Evolutionary conservation across 1,284 basidiomycete species (phyloP).

Genomic region (Vanrija pseudolonga): DNA sequence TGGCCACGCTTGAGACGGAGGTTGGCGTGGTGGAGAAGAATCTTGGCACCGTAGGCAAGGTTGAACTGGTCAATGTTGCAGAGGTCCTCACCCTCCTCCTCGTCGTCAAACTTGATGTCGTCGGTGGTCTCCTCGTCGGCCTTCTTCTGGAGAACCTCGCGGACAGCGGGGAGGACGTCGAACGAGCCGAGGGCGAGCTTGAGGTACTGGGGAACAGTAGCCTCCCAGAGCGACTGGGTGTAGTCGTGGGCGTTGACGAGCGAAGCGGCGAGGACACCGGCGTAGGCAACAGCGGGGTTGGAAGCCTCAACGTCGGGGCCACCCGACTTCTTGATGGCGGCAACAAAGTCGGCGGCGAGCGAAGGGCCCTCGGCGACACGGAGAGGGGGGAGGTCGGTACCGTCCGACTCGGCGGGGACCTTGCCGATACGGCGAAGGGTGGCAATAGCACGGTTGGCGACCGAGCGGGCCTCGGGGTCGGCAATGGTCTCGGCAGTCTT

Average conservation of each 20-base stretch:
- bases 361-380: conserved; percentile 67
- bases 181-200: conserved; percentile 63
- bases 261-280: conserved; percentile 72
- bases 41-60: conserved; percentile 99
- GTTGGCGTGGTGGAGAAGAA: conserved; percentile 89
- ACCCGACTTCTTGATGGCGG: conserved; percentile 79
- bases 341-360: conserved; percentile 63
- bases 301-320: conserved; percentile 53
- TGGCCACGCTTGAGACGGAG: conserved; percentile 97
- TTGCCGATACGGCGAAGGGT: conserved; percentile 92
- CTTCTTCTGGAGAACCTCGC: conserved; percentile 84
- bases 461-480: conserved; percentile 90
- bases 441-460: conserved; percentile 81
- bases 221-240: conserved; percentile 82
- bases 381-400: conserved; percentile 80
- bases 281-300: conserved; percentile 67
- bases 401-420: conserved; percentile 74
- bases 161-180: conserved; percentile 65
- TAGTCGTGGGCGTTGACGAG: conserved; percentile 89
- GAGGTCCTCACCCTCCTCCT: conserved; percentile 96
- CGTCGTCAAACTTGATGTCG: conserved; percentile 72
- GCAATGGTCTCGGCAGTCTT: conserved; percentile 88
- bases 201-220: conserved; percentile 69
- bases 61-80: conserved; percentile 85
- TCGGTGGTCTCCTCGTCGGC: conserved; percentile 76